Percentiles rank a stretch among this genome's conserved stretches.
phyloP scores from a whole-genome alignment of 2,329 filamentous ascomycete species.

The Botrytis paeoniae region DNA sequence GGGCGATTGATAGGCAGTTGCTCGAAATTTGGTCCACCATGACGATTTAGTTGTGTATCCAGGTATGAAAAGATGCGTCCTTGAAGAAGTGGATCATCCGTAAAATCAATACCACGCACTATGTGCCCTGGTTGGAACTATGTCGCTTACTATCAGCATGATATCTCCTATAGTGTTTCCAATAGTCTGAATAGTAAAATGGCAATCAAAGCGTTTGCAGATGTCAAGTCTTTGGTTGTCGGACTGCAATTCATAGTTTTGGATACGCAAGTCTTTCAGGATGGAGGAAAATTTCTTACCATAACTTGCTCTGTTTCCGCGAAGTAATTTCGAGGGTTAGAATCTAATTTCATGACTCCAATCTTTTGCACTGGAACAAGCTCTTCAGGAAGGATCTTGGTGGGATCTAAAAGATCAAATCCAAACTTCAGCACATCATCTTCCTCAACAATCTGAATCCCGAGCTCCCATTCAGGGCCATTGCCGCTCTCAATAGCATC shows the following conservation, averaged over 20 bases:
- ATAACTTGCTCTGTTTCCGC: slow-evolving; percentile 64
- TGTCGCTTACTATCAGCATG: background rate
- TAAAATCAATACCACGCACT: slow-evolving; percentile 63
- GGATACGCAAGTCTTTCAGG: background rate
- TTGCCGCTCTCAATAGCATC: slow-evolving; percentile 51
- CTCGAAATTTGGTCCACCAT: slow-evolving; percentile 53
- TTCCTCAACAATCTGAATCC: slow-evolving; percentile 52
- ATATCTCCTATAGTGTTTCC: background rate
- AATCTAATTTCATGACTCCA: slow-evolving; percentile 47
- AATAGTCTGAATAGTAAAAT: background rate
- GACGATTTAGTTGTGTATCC: slow-evolving; percentile 57
- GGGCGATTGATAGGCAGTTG: slow-evolving; percentile 48
- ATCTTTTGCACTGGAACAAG: slow-evolving; percentile 47
- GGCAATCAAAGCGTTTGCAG: background rate
- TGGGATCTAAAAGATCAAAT: slow-evolving; percentile 53
- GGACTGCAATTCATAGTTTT: background rate
- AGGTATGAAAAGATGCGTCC: slow-evolving; percentile 67
- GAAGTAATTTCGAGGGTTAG: slow-evolving; percentile 51
- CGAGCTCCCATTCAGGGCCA: slow-evolving; percentile 51
- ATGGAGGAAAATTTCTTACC: background rate
- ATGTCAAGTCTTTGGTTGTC: background rate
- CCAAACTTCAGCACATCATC: slow-evolving; percentile 50
- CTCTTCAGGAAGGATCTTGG: slow-evolving; percentile 52
- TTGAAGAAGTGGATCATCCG: slow-evolving; percentile 66
- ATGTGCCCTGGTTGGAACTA: slow-evolving; percentile 52